These are phyloP conservation scores for Solanum okadae DNA, from an alignment of 257 asterid species.

Conservation along the genomic window DNA sequence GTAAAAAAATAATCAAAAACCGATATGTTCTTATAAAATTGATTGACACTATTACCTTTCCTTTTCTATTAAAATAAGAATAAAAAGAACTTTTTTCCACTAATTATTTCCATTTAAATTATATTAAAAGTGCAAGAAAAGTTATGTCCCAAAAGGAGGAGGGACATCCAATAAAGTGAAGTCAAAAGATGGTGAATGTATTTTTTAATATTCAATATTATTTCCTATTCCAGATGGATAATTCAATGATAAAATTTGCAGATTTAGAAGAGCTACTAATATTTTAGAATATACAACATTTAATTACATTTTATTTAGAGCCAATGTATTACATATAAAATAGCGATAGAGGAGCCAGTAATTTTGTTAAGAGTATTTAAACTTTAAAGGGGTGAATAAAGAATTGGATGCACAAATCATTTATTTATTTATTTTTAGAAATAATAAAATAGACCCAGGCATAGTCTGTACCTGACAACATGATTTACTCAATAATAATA, in stretches of 20 bases:
- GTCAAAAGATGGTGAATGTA: neutral
- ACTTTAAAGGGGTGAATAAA: no score
- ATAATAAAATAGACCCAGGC: no score
- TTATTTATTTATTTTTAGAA: no score
- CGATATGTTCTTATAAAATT: neutral
- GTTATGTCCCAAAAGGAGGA: neutral
- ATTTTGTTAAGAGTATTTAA: no score
- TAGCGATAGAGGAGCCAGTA: rapidly evolving
- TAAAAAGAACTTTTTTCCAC: neutral
- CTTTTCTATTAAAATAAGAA: neutral
- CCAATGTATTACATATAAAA: no score
- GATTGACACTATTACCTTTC: neutral
- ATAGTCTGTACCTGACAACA: no score
- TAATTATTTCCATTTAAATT: neutral
- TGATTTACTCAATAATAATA: no score
- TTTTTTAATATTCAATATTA: no score
- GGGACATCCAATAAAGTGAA: neutral
- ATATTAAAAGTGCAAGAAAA: neutral
- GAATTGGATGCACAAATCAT: no score
- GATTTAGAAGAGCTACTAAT: neutral
- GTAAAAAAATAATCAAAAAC: neutral
- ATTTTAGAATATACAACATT: no score
- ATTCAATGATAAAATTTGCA: no score
- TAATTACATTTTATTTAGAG: no score
- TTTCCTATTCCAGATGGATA: neutral